Evolutionary conservation across 78 protist species (phyloP).

Genomic region (Dictyostelium capitatum): DNA sequence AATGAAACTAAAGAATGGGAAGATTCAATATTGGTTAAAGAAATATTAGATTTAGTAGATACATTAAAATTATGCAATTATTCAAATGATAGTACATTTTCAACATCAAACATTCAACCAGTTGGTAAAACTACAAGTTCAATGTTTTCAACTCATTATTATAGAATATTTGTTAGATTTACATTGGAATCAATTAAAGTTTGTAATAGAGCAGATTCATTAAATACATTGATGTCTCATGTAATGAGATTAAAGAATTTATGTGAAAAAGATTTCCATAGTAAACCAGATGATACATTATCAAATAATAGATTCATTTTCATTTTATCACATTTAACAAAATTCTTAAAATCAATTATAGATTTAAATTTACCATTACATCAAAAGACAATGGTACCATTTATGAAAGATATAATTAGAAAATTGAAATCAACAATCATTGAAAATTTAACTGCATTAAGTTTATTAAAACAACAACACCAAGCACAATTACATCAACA

Average conservation of each 20-base stretch:
- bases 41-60: conserved; percentile 50
- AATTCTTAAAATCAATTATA: conserved; percentile 26
- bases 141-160: conserved; percentile 49
- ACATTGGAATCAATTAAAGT: conserved; percentile 41
- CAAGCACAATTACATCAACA: background rate
- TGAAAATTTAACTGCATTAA: background rate
- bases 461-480: background rate
- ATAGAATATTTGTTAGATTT: conserved; percentile 31
- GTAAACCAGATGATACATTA: conserved; percentile 3
- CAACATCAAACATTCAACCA: conserved; percentile 20
- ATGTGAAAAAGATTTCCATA: conserved; percentile 12
- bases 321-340: conserved; percentile 14
- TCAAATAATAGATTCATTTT: conserved; percentile 20
- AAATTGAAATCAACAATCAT: conserved; percentile 9
- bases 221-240: background rate
- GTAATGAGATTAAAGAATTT: conserved; percentile 9
- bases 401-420: conserved; percentile 54
- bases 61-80: conserved; percentile 15
- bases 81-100: conserved; percentile 15
- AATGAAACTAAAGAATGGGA: conserved; percentile 44
- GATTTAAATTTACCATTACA: conserved; percentile 4
- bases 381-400: conserved; percentile 36
- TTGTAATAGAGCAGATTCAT: conserved; percentile 16
- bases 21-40: conserved; percentile 33
- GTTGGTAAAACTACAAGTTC: background rate